Percentiles rank a stretch among this genome's conserved stretches.
These are phyloP conservation scores for Golubevia pallescens DNA, from an alignment of 1,284 basidiomycete genomes.

Conservation along the genomic window DNA sequence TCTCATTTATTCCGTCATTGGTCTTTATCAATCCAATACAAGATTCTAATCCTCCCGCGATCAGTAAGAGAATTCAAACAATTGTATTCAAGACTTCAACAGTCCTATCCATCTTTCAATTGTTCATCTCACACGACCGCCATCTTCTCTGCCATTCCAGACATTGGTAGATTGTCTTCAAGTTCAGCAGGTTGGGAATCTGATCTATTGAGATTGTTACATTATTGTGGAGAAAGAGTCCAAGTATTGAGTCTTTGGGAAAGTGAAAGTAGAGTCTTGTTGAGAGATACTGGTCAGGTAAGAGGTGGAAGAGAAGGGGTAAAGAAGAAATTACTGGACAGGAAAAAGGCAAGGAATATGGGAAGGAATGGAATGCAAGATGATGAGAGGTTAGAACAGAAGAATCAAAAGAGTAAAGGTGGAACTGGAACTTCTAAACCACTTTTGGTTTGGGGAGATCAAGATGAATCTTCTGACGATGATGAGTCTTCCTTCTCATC, in stretches of 20 bases:
- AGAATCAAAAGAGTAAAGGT: too few species aligned
- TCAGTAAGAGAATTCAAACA: slow-evolving; percentile 57
- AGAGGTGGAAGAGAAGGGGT: slow-evolving; percentile 12
- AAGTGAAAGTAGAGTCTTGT: slow-evolving; percentile 45
- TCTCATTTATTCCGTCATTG: slow-evolving; percentile 24
- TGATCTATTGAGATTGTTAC: slow-evolving; percentile 47
- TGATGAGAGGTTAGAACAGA: too few species aligned
- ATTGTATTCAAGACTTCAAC: slow-evolving; percentile 43
- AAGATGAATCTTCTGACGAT: too few species aligned
- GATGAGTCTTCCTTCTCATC: too few species aligned
- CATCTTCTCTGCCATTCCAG: slow-evolving; percentile 23
- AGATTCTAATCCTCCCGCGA: slow-evolving; percentile 47
- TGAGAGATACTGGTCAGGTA: slow-evolving; percentile 54
- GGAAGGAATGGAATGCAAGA: too few species aligned
- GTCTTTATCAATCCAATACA: slow-evolving; percentile 40
- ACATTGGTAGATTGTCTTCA: neutral
- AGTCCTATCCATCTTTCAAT: slow-evolving; percentile 31
- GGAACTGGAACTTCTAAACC: too few species aligned
- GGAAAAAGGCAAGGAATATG: too few species aligned
- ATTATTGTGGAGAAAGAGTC: slow-evolving; percentile 45
- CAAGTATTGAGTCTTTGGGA: slow-evolving; percentile 53
- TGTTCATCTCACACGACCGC: slow-evolving; percentile 37
- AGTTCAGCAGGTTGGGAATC: slow-evolving; percentile 50
- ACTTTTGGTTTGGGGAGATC: too few species aligned
- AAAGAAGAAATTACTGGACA: too few species aligned